Percentiles rank a stretch among this genome's conserved stretches.
Conservation (phyloP, 2,329 filamentous ascomycete genomes). For the Tolypocladium guangdongense region DNA sequence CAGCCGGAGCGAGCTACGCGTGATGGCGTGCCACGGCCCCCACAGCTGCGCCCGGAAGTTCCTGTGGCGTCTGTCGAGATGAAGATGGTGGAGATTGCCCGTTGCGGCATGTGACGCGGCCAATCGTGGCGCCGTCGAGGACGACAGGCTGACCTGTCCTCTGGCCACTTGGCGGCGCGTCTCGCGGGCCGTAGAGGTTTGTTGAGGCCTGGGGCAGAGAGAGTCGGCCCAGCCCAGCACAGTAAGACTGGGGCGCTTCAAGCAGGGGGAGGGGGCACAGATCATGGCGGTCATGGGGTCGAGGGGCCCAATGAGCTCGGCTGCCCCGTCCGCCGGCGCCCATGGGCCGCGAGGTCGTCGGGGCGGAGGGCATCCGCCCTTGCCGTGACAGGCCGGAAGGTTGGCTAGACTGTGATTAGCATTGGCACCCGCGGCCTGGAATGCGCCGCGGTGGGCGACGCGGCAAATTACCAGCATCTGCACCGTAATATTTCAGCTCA, state of each 20-base stretch:
- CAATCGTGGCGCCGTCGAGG: not conserved
- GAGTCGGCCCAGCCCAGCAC: not conserved
- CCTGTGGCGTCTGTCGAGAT: not conserved
- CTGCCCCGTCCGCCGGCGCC: too few relatives aligned
- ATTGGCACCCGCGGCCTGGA: too few relatives aligned
- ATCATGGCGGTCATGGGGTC: not conserved
- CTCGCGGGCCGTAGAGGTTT: not conserved
- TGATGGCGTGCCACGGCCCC: not conserved
- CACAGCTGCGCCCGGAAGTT: not conserved
- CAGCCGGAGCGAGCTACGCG: too few relatives aligned
- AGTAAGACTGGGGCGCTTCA: too few relatives aligned
- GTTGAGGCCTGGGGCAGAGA: too few relatives aligned
- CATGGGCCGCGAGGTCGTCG: too few relatives aligned
- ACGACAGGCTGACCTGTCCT: too few relatives aligned
- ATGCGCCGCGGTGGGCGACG: not conserved
- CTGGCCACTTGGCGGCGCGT: not conserved
- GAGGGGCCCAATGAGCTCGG: not conserved
- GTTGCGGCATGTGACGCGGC: not conserved
- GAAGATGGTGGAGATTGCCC: not conserved
- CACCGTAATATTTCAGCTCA: constrained; percentile 5
- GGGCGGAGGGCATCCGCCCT: too few relatives aligned
- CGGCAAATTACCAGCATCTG: too few relatives aligned
- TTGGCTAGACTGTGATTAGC: too few relatives aligned
- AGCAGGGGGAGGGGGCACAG: too few relatives aligned
- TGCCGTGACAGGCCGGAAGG: not conserved